These are phyloP conservation scores for Russula brevipes DNA, from an alignment of 768 basidiomycete genomes.

Conservation along the genomic window DNA sequence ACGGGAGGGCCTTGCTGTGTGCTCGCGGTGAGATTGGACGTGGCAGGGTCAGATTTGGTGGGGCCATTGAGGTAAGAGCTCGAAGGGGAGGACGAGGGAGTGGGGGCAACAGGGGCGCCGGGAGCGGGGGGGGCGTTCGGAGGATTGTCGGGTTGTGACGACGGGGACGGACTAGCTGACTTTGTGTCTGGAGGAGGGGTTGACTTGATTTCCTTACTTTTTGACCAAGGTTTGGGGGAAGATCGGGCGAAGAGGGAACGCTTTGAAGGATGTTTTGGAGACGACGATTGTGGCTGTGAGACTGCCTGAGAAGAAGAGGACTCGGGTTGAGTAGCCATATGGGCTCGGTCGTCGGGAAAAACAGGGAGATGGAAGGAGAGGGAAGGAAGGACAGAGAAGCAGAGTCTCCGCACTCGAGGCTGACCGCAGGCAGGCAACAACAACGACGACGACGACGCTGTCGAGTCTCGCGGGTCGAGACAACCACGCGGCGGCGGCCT, in stretches of 20 bases:
- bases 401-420: slow-evolving; percentile 1
- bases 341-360: background rate
- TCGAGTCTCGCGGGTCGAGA: background rate
- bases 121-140: background rate
- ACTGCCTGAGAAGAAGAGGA: background rate
- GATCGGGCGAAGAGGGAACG: slow-evolving; percentile 21
- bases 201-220: slow-evolving; percentile 19
- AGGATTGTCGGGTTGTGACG: background rate
- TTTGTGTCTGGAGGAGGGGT: background rate
- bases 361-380: background rate
- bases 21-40: slow-evolving; percentile 2
- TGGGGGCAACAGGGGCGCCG: background rate
- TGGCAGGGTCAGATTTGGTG: slow-evolving; percentile 21
- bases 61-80: slow-evolving; percentile 20
- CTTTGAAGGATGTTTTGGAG: slow-evolving; percentile 9
- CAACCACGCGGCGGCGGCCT: slow-evolving; percentile 1
- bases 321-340: slow-evolving; percentile 14
- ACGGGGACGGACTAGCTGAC: background rate
- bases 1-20: slow-evolving; percentile 30
- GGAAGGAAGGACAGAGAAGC: background rate
- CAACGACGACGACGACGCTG: slow-evolving; percentile 7
- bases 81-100: slow-evolving; percentile 12
- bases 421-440: slow-evolving; percentile 2
- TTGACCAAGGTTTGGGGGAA: slow-evolving; percentile 15
- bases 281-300: background rate